Conservation (phyloP, 495 filamentous ascomycete genomes). For the Hypoxylon lienhwacheense region DNA sequence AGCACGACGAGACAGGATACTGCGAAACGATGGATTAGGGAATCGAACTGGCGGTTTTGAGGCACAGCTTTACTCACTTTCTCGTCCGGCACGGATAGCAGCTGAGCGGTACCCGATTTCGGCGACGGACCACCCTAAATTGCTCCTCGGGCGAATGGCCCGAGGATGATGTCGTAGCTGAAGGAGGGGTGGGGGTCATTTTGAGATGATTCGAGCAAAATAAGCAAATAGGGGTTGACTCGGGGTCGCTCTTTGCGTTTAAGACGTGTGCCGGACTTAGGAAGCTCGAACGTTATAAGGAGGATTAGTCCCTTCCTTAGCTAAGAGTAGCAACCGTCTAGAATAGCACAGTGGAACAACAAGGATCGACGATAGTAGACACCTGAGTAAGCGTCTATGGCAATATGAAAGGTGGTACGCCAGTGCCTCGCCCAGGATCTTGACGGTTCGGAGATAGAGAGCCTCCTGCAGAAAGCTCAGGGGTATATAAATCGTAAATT, state of each 20-base stretch:
- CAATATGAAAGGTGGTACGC: neutral
- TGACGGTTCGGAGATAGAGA: conserved; percentile 27
- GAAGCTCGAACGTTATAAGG: conserved; percentile 30
- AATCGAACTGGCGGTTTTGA: conserved; percentile 24
- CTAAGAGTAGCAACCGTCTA: conserved; percentile 8
- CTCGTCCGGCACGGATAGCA: conserved; percentile 91
- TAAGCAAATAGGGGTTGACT: conserved; percentile 4
- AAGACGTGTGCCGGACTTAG: conserved; percentile 36
- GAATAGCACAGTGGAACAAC: neutral
- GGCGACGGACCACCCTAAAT: conserved; percentile 87
- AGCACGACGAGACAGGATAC: conserved; percentile 16
- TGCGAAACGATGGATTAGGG: conserved; percentile 33
- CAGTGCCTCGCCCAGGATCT: conserved; percentile 8
- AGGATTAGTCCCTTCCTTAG: conserved; percentile 18
- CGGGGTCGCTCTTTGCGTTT: conserved; percentile 18
- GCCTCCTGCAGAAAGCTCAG: conserved; percentile 26
- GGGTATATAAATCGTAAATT: conserved; percentile 12
- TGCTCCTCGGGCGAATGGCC: conserved; percentile 82
- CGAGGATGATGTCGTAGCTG: conserved; percentile 73
- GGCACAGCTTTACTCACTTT: conserved; percentile 67
- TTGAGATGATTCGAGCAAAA: conserved; percentile 16
- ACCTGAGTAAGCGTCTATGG: conserved; percentile 30
- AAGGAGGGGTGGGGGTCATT: conserved; percentile 93
- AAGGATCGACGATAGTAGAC: conserved; percentile 14
- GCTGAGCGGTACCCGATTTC: conserved; percentile 91